These are phyloP conservation scores for Puya raimondii DNA, from an alignment of 176 grass and related monocot genomes.

Conservation along the genomic window DNA sequence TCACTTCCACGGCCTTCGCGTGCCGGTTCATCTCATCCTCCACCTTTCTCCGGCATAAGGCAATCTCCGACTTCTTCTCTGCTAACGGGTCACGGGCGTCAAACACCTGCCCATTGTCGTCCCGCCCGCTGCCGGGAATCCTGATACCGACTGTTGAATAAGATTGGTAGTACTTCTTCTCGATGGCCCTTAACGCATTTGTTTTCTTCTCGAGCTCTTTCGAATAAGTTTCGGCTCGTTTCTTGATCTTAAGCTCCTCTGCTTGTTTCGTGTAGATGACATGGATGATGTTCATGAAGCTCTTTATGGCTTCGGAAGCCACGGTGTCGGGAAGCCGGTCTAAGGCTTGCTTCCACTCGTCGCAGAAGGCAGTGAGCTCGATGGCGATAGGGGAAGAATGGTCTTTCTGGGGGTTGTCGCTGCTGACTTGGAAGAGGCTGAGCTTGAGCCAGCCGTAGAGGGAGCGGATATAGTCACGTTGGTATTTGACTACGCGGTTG, in stretches of 20 bases:
- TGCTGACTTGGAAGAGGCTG: conserved; percentile 66
- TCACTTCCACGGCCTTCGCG: conserved; percentile 72
- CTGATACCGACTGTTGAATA: conserved; percentile 83
- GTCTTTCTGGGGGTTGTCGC: conserved; percentile 40
- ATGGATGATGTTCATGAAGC: conserved; percentile 79
- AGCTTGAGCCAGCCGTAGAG: conserved; percentile 92
- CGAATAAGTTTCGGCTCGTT: conserved; percentile 50
- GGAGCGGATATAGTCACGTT: conserved; percentile 72
- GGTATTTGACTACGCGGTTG: conserved; percentile 78
- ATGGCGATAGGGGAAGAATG: conserved; percentile 50
- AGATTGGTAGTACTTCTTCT: conserved; percentile 95
- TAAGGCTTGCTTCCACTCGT: conserved; percentile 97
- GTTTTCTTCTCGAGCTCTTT: conserved; percentile 96
- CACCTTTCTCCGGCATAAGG: conserved; percentile 58
- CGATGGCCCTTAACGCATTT: conserved; percentile 57
- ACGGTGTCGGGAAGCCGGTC: conserved; percentile 82
- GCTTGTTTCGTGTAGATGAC: conserved; percentile 94
- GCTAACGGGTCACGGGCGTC: conserved; percentile 80
- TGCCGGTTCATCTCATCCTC: conserved; percentile 89
- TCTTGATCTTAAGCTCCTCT: conserved; percentile 92
- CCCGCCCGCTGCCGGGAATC: conserved; percentile 57
- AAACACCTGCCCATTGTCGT: conserved; percentile 46
- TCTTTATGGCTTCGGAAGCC: conserved; percentile 95
- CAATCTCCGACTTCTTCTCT: conserved; percentile 85
- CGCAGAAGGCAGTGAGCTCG: conserved; percentile 81